These are phyloP conservation scores for Viridothelium virens DNA, from an alignment of 495 filamentous ascomycete species.

Conservation along the genomic window DNA sequence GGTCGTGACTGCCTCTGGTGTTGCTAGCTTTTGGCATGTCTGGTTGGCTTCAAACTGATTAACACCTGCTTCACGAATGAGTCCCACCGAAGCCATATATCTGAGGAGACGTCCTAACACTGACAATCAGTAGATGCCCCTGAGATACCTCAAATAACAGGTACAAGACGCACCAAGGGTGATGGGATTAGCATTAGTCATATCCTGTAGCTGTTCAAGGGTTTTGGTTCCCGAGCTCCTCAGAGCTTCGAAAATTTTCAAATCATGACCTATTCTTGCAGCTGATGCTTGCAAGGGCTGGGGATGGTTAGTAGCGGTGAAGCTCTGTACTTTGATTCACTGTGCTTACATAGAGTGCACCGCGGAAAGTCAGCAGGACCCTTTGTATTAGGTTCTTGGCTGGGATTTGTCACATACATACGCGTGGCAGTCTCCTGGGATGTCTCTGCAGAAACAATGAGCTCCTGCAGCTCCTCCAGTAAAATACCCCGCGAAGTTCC, in stretches of 20 bases:
- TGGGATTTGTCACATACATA: neutral
- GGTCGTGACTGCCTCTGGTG: constrained; percentile 1
- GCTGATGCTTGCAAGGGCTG: neutral
- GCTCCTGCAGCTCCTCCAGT: neutral
- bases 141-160: neutral
- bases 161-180: neutral
- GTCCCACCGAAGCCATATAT: constrained; percentile 8
- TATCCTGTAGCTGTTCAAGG: neutral
- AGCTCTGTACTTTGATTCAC: neutral
- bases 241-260: neutral
- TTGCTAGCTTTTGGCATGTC: neutral
- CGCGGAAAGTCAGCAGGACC: neutral
- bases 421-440: neutral
- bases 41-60: neutral
- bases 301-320: neutral
- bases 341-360: neutral
- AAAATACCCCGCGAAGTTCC: neutral
- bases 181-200: neutral
- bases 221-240: neutral
- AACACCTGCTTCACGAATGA: neutral
- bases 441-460: constrained; percentile 7
- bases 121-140: neutral
- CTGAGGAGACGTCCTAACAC: constrained; percentile 1
- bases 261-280: neutral
- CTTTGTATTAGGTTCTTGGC: neutral